Evolutionary conservation across 352 stramenopile genomes (phyloP), one percentile per base, ranked within the genome.

Genomic region (Phytophthora quininea): DNA sequence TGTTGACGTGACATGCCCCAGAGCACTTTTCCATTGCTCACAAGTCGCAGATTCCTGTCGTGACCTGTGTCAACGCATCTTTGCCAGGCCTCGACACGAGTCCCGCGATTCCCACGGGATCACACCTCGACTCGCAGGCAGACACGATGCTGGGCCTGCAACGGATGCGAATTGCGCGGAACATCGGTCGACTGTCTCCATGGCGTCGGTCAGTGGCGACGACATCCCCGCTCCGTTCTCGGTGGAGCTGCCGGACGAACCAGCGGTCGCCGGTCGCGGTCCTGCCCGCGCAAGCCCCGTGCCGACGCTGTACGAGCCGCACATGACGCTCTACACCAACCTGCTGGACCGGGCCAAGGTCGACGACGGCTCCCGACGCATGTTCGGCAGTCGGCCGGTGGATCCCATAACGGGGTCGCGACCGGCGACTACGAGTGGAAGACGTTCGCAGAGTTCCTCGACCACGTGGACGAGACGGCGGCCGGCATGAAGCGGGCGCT

Each of bases 261-360:
- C 63, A 11, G 35, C 32, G 8, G 40, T 43, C 32, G 24, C 33
- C 24, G 71, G 58, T 10, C 71, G 68, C n/a, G 74, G 64, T 38
- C 31, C 68, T 32, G 62, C 62, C 19, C 71, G 62, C 24, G 59
- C 66, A 3, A 68, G 66, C 15, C 58, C 58, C 62, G 58, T 71
- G 15, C 30, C 62, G 53, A 62, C 62, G 11, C 50, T 62, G 24
- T 85, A 82, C 59, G 48, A 79, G 56, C 53, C 68, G 29, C 69
- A 79, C 54, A 81, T 79, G 71, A 89, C 80, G 64, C 74, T 86
- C 32, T 87, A 82, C 67, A 82, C 76, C 5, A 89, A 86, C 59
- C 64, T 87, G 31, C 58, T 85, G 61, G 76, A 84, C 31, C 74
- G 80, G 29, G 59, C 64, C 37, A 67, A 73, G 45, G 57, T 88